phyloP scores from a whole-genome alignment of 2,329 filamentous ascomycete species.

The Sporothrix pseudoabietina region DNA sequence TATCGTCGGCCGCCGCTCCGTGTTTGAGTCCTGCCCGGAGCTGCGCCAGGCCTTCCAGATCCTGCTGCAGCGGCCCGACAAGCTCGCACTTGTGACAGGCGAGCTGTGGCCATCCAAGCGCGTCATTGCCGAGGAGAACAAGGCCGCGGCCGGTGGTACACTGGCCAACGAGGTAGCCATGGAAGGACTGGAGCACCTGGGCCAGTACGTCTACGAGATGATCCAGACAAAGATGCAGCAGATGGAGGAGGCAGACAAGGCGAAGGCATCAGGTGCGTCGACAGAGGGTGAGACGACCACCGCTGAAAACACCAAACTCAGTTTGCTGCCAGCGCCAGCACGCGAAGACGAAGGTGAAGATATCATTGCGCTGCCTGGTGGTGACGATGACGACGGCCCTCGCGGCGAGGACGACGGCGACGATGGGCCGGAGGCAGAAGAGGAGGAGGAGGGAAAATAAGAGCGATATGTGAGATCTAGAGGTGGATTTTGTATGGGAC shows the following conservation, averaged over 20 bases:
- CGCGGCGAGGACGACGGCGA: constrained; percentile 8
- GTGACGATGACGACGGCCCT: constrained; percentile 23
- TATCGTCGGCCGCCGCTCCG: constrained; percentile 80
- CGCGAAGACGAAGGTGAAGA: constrained; percentile 28
- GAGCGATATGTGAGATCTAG: background rate
- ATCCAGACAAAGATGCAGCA: constrained; percentile 64
- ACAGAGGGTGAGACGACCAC: background rate
- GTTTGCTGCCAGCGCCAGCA: background rate
- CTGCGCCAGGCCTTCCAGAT: constrained; percentile 82
- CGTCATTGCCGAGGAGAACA: constrained; percentile 49
- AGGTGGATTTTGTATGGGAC: background rate
- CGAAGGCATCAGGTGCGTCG: background rate
- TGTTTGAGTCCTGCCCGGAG: constrained; percentile 89
- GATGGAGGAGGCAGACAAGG: constrained; percentile 43
- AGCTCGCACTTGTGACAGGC: constrained; percentile 76
- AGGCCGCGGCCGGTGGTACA: constrained; percentile 63
- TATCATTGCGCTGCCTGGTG: constrained; percentile 30
- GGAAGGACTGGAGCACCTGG: constrained; percentile 90
- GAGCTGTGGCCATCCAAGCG: constrained; percentile 80
- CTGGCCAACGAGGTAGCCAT: constrained; percentile 68
- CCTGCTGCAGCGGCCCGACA: constrained; percentile 75
- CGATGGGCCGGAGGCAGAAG: constrained; percentile 3
- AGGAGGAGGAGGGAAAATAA: background rate
- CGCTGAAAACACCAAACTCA: background rate
- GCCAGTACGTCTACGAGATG: constrained; percentile 97